phyloP scores from a whole-genome alignment of 2,329 filamentous ascomycete species.

The Aspergillus sp. region DNA sequence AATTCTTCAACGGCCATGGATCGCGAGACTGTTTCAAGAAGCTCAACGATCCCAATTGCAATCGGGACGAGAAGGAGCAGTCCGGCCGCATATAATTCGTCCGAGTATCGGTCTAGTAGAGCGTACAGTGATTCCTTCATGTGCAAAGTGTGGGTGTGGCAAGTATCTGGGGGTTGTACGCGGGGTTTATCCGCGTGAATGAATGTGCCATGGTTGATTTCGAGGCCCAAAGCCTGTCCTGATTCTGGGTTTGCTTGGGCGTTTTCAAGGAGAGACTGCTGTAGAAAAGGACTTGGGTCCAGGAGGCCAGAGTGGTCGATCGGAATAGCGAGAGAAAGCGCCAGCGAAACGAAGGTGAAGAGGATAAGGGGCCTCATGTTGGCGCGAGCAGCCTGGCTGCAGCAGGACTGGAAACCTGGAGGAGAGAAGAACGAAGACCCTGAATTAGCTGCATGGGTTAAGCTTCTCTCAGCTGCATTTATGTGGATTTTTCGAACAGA shows the following conservation, averaged over 20 bases:
- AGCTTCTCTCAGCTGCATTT: neutral
- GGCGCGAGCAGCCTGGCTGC: neutral
- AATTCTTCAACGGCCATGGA: slow-evolving; percentile 2
- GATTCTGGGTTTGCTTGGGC: neutral
- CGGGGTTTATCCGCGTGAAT: neutral
- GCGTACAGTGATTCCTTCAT: neutral
- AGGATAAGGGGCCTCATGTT: neutral
- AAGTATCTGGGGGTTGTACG: neutral
- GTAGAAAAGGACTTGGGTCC: neutral
- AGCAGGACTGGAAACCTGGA: neutral
- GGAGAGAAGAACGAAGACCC: neutral
- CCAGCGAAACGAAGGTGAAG: neutral
- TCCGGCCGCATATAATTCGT: slow-evolving; percentile 3
- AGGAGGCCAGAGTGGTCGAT: neutral
- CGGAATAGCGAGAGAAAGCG: neutral
- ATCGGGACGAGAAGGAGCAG: slow-evolving; percentile 14
- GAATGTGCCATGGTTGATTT: slow-evolving; percentile 1
- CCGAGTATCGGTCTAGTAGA: slow-evolving; percentile 2
- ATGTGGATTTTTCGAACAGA: neutral
- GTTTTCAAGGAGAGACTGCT: neutral
- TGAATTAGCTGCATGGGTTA: neutral
- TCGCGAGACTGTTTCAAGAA: slow-evolving; percentile 7
- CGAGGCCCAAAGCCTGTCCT: neutral
- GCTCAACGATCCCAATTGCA: slow-evolving; percentile 7
- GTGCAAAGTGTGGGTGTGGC: slow-evolving; percentile 3